These are phyloP conservation scores for Triticum dicoccoides DNA, from an alignment of 176 grass and related monocot species.

Conservation along the genomic window DNA sequence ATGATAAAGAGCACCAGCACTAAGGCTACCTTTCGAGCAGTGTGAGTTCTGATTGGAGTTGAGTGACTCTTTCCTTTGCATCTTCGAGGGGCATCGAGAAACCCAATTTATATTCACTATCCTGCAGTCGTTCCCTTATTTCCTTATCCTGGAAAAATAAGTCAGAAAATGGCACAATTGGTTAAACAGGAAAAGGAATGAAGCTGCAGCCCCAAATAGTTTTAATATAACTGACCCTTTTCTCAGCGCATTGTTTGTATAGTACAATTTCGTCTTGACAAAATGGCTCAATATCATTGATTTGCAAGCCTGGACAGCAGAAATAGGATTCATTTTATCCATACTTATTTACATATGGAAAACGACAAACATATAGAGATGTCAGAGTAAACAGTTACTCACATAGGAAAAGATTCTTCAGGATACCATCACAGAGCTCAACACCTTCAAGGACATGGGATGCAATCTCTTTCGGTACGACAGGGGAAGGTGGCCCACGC, in stretches of 20 bases:
- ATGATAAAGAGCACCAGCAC: background rate
- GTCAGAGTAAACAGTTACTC: constrained; percentile 39
- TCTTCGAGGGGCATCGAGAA: constrained; percentile 73
- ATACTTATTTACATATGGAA: constrained; percentile 2
- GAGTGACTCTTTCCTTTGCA: constrained; percentile 73
- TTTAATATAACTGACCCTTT: constrained; percentile 57
- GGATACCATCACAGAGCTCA: constrained; percentile 88
- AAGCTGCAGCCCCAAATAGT: background rate
- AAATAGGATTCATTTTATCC: background rate
- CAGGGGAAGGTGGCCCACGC: constrained; percentile 74
- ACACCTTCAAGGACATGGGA: constrained; percentile 93
- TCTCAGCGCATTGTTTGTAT: constrained; percentile 75
- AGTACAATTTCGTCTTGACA: constrained; percentile 94
- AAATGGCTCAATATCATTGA: constrained; percentile 98
- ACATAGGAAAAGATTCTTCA: constrained; percentile 95
- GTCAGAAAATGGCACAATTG: background rate
- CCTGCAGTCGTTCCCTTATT: constrained; percentile 71
- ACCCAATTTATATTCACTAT: constrained; percentile 84
- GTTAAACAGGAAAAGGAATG: background rate
- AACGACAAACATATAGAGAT: background rate
- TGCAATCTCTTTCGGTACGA: constrained; percentile 84
- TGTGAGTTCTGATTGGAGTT: constrained; percentile 81
- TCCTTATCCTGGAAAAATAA: constrained; percentile 70
- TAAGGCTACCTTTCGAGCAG: constrained; percentile 65
- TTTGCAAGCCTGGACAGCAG: constrained; percentile 66